A percentile compares a stretch with the other conserved stretches of the same genome.
Evolutionary conservation across 2,329 filamentous ascomycete genomes (phyloP).

Genomic region (Trichoderma sp.): DNA sequence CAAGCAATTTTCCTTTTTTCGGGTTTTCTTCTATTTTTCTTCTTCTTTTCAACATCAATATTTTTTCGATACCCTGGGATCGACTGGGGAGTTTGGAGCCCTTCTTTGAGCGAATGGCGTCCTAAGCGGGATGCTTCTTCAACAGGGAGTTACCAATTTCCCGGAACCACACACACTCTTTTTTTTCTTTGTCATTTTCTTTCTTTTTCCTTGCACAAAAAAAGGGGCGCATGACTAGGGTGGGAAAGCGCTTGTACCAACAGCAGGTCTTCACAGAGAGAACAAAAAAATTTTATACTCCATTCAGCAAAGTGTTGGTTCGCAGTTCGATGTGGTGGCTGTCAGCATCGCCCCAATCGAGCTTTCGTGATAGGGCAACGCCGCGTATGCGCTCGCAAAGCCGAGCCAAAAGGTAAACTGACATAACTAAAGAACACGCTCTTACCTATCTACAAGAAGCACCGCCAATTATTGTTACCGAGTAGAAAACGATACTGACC

Average conservation of each 20-base stretch:
- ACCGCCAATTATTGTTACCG: neutral
- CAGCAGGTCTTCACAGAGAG: neutral
- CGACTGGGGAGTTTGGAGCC: neutral
- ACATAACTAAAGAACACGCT: neutral
- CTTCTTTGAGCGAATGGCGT: constrained; percentile 5
- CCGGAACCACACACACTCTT: constrained; percentile 19
- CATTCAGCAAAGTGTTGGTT: constrained; percentile 1
- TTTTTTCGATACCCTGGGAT: constrained; percentile 23
- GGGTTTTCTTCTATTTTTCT: neutral
- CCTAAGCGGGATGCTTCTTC: constrained; percentile 18
- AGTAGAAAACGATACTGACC: constrained; percentile 1
- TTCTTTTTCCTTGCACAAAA: neutral
- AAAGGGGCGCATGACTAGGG: constrained; percentile 22
- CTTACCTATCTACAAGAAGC: neutral
- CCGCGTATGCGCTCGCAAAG: neutral
- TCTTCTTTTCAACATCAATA: neutral
- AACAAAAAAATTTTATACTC: neutral
- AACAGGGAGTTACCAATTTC: constrained; percentile 23
- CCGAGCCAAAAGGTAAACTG: constrained; percentile 1
- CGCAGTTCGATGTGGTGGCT: neutral
- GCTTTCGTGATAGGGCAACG: neutral
- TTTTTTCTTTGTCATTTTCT: constrained; percentile 1
- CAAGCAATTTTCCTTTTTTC: neutral
- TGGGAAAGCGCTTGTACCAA: constrained; percentile 25
- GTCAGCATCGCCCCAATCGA: neutral